Evolutionary conservation across 1,284 basidiomycete species (phyloP).

Genomic region (Heliocybe sulcata): DNA sequence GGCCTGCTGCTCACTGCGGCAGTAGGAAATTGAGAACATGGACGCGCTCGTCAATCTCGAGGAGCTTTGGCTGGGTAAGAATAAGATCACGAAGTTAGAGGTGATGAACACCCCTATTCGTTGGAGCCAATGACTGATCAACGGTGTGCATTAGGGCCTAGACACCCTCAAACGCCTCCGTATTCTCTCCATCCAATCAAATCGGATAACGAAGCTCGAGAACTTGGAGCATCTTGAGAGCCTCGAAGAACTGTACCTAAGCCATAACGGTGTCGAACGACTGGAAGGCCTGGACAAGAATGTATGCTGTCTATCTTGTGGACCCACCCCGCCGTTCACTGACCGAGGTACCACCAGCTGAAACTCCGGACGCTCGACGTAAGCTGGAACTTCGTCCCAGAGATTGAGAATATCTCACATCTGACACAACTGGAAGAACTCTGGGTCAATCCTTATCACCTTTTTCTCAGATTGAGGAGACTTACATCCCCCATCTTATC

Average conservation of each 20-base stretch:
- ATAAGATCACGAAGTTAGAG: conserved; percentile 88
- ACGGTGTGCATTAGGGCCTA: no score
- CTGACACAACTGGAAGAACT: conserved; percentile 79
- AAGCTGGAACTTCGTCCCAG: conserved; percentile 77
- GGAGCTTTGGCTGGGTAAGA: conserved; percentile 97
- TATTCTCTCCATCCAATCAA: conserved; percentile 88
- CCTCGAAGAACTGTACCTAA: conserved; percentile 90
- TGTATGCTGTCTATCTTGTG: conserved; percentile 33
- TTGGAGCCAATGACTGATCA: no score
- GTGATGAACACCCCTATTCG: conserved; percentile 29
- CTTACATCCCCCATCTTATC: neutral
- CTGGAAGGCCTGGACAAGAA: conserved; percentile 87
- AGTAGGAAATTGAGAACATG: conserved; percentile 82
- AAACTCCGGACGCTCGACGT: conserved; percentile 86
- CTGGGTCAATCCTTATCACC: conserved; percentile 64
- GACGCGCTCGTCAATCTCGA: conserved; percentile 80
- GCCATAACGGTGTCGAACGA: conserved; percentile 84
- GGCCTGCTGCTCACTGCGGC: conserved; percentile 6
- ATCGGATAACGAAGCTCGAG: conserved; percentile 87
- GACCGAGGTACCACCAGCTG: conserved; percentile 29
- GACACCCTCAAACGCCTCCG: conserved; percentile 61
- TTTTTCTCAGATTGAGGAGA: neutral
- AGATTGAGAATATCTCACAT: conserved; percentile 79
- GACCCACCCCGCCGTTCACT: neutral
- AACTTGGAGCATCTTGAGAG: conserved; percentile 64